Evolutionary conservation across 1,139 yeast species (phyloP), one percentile per base, ranked within the genome.

Genomic region (Saccharomyces hybrid): DNA sequence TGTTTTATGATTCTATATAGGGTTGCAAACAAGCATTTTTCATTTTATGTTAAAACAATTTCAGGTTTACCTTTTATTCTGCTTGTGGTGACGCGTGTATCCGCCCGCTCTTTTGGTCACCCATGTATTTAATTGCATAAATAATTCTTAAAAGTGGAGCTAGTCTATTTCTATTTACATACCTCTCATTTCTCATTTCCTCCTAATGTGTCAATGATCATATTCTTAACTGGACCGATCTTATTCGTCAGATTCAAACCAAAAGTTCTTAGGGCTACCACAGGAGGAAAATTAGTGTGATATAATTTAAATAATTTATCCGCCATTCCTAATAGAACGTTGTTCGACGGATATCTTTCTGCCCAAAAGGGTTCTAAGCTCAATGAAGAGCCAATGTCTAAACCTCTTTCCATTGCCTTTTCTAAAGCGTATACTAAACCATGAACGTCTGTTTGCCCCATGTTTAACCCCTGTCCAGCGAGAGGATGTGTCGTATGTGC

Each of bases 401-500:
- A 76, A 0, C 99, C 99, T 48, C 96, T 76, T 34, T 75, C 73
- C 3, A 81, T 73, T 1, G 96, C 96, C 11, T 62, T 74, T 61
- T 88, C 96, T 47, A 93, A 68, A 0, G 95, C 88, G 1, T 70
- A 74, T 1, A 85, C 82, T 47, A 93, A 76, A 2, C 84, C 75
- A 55, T 84, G 84, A 2, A 88, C 96, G 66, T 93, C 99, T 38
- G 86, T 84, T 69, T 91, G 97, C n/a, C 99, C 99, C 96, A 93
- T 90, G 69, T 93, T 93, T 57, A 93, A 79, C 14, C 99, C 99
- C 71, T 95, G 99, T 4, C 99, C 99, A 1, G 98, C 98, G 56
- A 93, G 76, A 2, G 99, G 99, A 69, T 93, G 99, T 1, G 96
- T 88, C 0, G 98, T 86, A 63, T 93, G 99, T 0, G 98, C 99